Evolutionary conservation across 306 rosid genomes (phyloP).

Genomic region (Trifolium dubium): DNA sequence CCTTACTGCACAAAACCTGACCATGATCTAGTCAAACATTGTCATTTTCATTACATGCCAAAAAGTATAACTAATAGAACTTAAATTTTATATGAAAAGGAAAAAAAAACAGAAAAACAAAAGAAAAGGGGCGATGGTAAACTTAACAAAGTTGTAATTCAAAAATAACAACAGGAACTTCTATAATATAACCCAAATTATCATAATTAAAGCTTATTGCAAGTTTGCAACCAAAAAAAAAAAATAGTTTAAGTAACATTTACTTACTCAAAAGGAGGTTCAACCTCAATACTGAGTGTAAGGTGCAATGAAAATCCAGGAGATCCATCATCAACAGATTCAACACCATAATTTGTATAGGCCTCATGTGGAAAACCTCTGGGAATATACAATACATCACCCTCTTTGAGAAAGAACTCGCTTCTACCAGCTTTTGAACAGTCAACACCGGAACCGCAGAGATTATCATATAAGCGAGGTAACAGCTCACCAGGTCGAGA

Average conservation of each 20-base stretch:
- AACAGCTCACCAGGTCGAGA: constrained; percentile 54
- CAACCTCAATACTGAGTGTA: constrained; percentile 85
- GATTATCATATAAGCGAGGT: constrained; percentile 78
- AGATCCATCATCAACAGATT: constrained; percentile 45
- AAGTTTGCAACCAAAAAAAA: background rate
- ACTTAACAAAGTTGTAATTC: constrained; percentile 10
- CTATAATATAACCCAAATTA: constrained; percentile 4
- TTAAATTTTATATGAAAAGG: background rate
- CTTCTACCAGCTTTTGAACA: constrained; percentile 45
- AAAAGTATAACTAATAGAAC: constrained; percentile 24
- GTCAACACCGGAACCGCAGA: constrained; percentile 53
- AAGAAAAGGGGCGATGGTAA: constrained; percentile 23
- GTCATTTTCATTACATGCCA: constrained; percentile 23
- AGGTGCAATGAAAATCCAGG: constrained; percentile 72
- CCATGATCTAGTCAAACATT: constrained; percentile 12
- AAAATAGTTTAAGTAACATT: constrained; percentile 30
- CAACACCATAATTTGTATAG: constrained; percentile 45
- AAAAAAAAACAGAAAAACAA: background rate
- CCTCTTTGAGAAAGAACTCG: constrained; percentile 63
- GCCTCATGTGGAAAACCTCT: constrained; percentile 93
- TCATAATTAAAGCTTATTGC: constrained; percentile 16
- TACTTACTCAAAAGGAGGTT: constrained; percentile 90
- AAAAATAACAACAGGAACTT: constrained; percentile 6
- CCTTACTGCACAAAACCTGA: background rate
- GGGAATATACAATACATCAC: constrained; percentile 82